Base-by-base conservation (phyloP, 352 stramenopile genomes). In the Plasmopara halstedii region DNA sequence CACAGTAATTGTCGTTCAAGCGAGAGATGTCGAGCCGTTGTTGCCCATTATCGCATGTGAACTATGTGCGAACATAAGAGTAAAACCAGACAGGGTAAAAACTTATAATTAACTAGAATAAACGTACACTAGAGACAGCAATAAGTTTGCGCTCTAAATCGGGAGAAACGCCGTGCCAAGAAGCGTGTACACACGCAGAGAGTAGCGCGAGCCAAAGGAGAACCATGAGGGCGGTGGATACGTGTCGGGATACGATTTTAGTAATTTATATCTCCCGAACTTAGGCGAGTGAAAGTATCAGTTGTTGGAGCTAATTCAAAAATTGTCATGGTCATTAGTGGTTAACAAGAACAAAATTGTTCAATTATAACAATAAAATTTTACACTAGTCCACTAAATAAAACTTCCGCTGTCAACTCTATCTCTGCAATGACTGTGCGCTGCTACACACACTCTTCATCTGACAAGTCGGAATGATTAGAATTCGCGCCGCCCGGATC, bases 1-100 rank as follows among this genome's bases (percentile, higher is more conserved):
- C 93, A 50, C 93, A 98, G 41, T 94, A 98, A 46, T 95, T 87
- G 57, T 98, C 93, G 61, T 97, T 96, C 18, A 98, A 8, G 8
- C 49, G 58, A 15, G 50, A 49, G 14, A 87, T 21, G 6, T 68
- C 61, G 15, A 97, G 56, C 4, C 45, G 63, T 42, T 78, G 71
- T 8, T 44, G 38, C n/a, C 73, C 67, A 11, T 66, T 54, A 46
- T 92, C 78, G 33, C 85, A 95, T 9, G 64, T 56, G 53, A 95
- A 88, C 71, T 87, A 42, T 42, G 1, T 29, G 25, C 25, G 25
- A 11, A 29, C 25, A 29, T 29, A 29, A 18, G 13, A 20, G 25
- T 13, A 18, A 22, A 52, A 43, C 42, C 21, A 53, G 26, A 46
- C 35, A 3, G 9, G n/a, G 9, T 14, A 29, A 41, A 37, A 18